Evolutionary conservation across 805 yeast genomes (phyloP).

Genomic region (Teunomyces pallodes): DNA sequence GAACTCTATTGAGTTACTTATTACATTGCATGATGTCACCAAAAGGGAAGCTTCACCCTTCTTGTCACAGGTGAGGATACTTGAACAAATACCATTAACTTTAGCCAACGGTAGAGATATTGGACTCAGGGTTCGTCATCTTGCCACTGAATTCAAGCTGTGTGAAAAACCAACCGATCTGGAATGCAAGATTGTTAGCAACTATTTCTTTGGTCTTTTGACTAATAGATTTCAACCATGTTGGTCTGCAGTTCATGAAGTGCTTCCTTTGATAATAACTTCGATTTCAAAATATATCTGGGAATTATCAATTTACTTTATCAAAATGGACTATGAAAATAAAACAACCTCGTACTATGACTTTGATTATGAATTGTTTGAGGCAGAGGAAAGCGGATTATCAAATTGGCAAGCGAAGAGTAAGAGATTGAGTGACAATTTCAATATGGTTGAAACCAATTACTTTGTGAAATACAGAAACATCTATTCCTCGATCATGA

Average conservation of each 20-base stretch:
- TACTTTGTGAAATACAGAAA: constrained; percentile 28
- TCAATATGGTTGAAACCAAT: constrained; percentile 23
- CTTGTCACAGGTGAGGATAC: constrained; percentile 49
- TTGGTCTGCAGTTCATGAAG: constrained; percentile 74
- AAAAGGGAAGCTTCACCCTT: constrained; percentile 33
- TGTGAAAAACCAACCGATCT: constrained; percentile 9
- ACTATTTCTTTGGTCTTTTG: constrained; percentile 56
- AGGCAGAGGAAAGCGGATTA: constrained; percentile 10
- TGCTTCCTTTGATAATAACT: constrained; percentile 44
- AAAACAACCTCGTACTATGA: constrained; percentile 15
- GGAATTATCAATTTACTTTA: constrained; percentile 45
- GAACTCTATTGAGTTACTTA: constrained; percentile 49
- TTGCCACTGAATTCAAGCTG: constrained; percentile 47
- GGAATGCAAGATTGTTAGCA: constrained; percentile 30
- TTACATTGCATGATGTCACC: constrained; percentile 21
- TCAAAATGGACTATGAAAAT: constrained; percentile 18
- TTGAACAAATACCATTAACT: constrained; percentile 74
- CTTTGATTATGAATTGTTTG: constrained; percentile 2
- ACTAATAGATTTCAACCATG: constrained; percentile 78
- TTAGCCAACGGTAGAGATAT: constrained; percentile 72
- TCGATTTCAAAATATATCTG: constrained; percentile 48
- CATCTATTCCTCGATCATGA: constrained; percentile 35
- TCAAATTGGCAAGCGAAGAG: constrained; percentile 45
- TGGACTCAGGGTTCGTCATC: constrained; percentile 60
- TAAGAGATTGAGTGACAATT: constrained; percentile 42